These are phyloP conservation scores for Flaveria trinervia DNA, from an alignment of 129 eudicot genomes.

Conservation along the genomic window DNA sequence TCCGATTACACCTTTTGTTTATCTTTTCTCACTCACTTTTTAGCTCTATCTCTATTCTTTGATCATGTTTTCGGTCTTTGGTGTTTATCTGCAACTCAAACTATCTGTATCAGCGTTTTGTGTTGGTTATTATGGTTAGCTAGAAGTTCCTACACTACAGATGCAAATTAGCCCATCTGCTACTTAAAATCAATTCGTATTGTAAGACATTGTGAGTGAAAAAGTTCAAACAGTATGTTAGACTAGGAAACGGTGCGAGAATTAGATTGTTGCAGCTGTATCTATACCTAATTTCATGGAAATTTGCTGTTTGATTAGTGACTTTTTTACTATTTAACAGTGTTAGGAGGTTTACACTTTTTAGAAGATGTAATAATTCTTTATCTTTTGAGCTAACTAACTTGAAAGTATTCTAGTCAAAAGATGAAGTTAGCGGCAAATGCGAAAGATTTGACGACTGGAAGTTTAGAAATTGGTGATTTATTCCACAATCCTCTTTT, in stretches of 20 bases:
- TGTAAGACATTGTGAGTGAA: no score
- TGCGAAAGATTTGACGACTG: neutral
- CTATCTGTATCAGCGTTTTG: no score
- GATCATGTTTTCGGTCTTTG: no score
- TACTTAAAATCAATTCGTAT: neutral
- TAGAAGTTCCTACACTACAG: no score
- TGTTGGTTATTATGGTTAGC: no score
- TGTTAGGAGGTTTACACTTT: no score
- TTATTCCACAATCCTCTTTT: no score
- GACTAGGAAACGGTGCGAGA: neutral
- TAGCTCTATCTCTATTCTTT: no score
- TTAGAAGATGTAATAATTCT: neutral
- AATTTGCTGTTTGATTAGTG: neutral
- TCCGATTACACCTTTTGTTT: neutral
- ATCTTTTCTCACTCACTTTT: neutral
- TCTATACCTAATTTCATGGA: neutral
- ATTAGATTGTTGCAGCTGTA: neutral
- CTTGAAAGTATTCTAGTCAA: neutral
- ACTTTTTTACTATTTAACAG: no score
- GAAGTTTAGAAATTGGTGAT: no score
- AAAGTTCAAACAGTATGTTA: no score
- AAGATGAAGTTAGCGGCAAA: neutral
- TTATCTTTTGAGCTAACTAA: neutral
- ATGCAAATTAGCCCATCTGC: neutral
- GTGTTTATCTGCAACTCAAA: no score